A percentile compares a stretch with the other conserved stretches of the same genome.
Evolutionary conservation across 129 eudicot genomes (phyloP).

Genomic region (Mikania micrantha): DNA sequence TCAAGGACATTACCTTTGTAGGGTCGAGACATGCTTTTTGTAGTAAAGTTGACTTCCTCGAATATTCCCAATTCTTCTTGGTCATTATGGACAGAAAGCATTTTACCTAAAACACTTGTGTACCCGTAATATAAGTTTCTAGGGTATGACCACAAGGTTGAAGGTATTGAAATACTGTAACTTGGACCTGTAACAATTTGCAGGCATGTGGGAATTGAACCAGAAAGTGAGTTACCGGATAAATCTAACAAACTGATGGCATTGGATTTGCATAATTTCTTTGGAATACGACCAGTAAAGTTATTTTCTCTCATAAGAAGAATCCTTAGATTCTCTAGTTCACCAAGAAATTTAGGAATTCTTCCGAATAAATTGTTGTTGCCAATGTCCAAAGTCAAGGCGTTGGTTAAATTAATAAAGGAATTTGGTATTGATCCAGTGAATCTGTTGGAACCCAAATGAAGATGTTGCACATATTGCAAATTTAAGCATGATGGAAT

Average conservation of each 20-base stretch:
- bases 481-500: slow-evolving; percentile 20
- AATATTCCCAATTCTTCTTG: not conserved
- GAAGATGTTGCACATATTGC: not conserved
- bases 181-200: not conserved
- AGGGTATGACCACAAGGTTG: fast-evolving
- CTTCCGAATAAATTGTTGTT: slow-evolving; percentile 17
- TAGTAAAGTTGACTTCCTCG: slow-evolving; percentile 14
- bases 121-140: not conserved
- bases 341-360: slow-evolving; percentile 14
- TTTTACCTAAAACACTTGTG: not conserved
- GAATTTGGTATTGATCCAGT: slow-evolving; percentile 20
- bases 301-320: slow-evolving; percentile 16
- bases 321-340: slow-evolving; percentile 16
- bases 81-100: too few species aligned
- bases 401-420: not conserved
- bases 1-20: slow-evolving; percentile 23
- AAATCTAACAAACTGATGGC: slow-evolving; percentile 19
- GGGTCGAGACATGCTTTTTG: not conserved
- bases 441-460: slow-evolving; percentile 19
- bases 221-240: slow-evolving; percentile 16
- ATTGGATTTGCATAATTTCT: slow-evolving; percentile 8
- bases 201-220: slow-evolving; percentile 25
- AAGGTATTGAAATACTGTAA: not conserved
- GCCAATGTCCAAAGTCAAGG: slow-evolving; percentile 28
- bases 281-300: slow-evolving; percentile 23